phyloP scores from a whole-genome alignment of 2,329 filamentous ascomycete species.

The Fusarium gaditjirri region DNA sequence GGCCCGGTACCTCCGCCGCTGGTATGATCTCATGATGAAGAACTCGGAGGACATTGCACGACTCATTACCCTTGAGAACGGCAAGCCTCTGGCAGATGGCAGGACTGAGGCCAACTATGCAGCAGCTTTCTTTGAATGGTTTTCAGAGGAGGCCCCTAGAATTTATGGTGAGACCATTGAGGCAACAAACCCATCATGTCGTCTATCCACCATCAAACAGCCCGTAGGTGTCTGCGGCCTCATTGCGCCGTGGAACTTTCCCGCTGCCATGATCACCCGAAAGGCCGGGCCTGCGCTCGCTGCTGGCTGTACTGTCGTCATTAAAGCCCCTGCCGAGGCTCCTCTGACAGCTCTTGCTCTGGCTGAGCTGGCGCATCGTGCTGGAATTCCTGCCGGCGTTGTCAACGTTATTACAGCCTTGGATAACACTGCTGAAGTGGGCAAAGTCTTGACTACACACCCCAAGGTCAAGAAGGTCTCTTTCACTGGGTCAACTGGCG shows the following conservation, averaged over 20 bases:
- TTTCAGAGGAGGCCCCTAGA: constrained; percentile 71
- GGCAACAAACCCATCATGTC: constrained; percentile 67
- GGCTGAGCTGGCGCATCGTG: constrained; percentile 83
- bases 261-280: constrained; percentile 62
- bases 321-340: constrained; percentile 89
- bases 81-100: constrained; percentile 73
- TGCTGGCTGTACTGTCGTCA: constrained; percentile 81
- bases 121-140: constrained; percentile 72
- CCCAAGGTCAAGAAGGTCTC: constrained; percentile 72
- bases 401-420: constrained; percentile 85
- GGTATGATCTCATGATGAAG: constrained; percentile 74
- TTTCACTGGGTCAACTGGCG: constrained; percentile 71
- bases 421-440: constrained; percentile 81
- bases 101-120: constrained; percentile 68
- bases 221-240: constrained; percentile 51
- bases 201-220: constrained; percentile 52
- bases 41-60: constrained; percentile 73
- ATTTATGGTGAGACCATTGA: constrained; percentile 59
- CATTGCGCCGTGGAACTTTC: constrained; percentile 66
- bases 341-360: constrained; percentile 88
- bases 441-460: constrained; percentile 61
- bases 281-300: constrained; percentile 67
- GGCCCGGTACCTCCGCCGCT: constrained; percentile 68
- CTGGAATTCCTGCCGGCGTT: constrained; percentile 87
- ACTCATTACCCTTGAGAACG: constrained; percentile 77